Conservation (phyloP, 2,329 filamentous ascomycete genomes). For the Penicillium fuscoglaucum region DNA sequence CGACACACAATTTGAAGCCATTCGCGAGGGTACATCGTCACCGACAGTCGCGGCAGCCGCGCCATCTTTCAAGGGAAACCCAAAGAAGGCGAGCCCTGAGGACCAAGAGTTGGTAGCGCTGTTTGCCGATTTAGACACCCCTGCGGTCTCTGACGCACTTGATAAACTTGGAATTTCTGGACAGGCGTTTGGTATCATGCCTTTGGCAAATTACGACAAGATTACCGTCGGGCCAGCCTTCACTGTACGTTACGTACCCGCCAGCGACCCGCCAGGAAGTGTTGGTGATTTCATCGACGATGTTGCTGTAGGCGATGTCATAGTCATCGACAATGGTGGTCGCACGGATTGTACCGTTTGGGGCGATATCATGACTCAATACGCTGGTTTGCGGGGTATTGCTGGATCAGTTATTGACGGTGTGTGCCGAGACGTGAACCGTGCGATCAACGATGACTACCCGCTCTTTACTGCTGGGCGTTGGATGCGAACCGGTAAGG, state of each 20-base stretch:
- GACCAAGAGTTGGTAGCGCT: slow-evolving; percentile 20
- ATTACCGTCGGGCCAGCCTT: slow-evolving; percentile 36
- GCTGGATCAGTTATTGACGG: slow-evolving; percentile 38
- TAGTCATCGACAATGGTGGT: slow-evolving; percentile 38
- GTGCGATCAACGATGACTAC: slow-evolving; percentile 31
- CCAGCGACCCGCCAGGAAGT: slow-evolving; percentile 26
- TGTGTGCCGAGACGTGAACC: slow-evolving; percentile 36
- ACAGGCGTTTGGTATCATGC: slow-evolving; percentile 22
- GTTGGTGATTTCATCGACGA: slow-evolving; percentile 38
- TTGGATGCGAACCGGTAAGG: slow-evolving; percentile 39
- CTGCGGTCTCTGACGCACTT: slow-evolving; percentile 24
- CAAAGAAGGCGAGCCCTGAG: slow-evolving; percentile 11
- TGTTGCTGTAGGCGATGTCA: slow-evolving; percentile 39
- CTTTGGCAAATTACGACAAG: slow-evolving; percentile 29
- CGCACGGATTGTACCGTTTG: slow-evolving; percentile 40
- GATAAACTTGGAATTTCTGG: slow-evolving; percentile 25
- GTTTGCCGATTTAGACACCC: slow-evolving; percentile 22
- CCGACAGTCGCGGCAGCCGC: background rate
- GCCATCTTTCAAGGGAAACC: background rate
- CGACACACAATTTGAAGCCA: slow-evolving; percentile 23
- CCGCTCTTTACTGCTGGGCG: slow-evolving; percentile 35
- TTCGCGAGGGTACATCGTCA: background rate
- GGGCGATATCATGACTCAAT: slow-evolving; percentile 42
- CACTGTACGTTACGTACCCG: slow-evolving; percentile 33
- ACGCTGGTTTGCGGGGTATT: slow-evolving; percentile 32